These are phyloP conservation scores for Phialocephala sp. DNA, from an alignment of 2,329 filamentous ascomycete genomes.

Conservation along the genomic window DNA sequence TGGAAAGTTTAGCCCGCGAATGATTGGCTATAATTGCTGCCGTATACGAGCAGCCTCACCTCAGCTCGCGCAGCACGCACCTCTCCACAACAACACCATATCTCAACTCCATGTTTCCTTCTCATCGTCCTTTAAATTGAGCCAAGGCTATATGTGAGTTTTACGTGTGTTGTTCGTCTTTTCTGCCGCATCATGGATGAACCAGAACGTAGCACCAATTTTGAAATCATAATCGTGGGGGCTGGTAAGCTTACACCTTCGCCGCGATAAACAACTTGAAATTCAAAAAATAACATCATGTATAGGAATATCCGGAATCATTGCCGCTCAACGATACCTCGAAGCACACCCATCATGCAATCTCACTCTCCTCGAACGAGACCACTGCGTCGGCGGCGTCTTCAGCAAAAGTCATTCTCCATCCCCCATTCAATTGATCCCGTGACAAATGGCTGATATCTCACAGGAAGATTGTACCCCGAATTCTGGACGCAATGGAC, in stretches of 20 bases:
- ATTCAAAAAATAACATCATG: background rate
- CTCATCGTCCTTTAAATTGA: background rate
- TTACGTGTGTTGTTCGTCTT: too few species aligned
- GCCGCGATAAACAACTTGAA: background rate
- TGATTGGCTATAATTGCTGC: background rate
- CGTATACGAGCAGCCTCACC: background rate
- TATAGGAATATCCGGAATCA: constrained; percentile 21
- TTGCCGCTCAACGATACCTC: constrained; percentile 18
- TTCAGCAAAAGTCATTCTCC: constrained; percentile 17
- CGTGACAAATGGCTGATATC: background rate
- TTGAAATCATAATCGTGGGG: constrained; percentile 1
- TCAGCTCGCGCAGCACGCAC: background rate
- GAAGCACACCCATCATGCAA: constrained; percentile 15
- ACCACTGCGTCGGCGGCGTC: constrained; percentile 23
- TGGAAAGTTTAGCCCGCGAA: background rate
- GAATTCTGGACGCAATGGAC: constrained; percentile 44
- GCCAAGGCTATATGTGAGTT: background rate
- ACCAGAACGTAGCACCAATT: background rate
- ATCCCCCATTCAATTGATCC: background rate
- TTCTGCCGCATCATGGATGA: background rate
- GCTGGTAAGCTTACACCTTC: background rate
- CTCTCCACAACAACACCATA: background rate
- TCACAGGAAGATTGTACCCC: constrained; percentile 36
- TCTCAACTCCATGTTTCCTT: background rate
- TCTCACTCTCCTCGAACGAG: constrained; percentile 20